These are phyloP conservation scores for Colletotrichum eremochloae DNA, from an alignment of 2,329 filamentous ascomycete genomes.

Conservation along the genomic window DNA sequence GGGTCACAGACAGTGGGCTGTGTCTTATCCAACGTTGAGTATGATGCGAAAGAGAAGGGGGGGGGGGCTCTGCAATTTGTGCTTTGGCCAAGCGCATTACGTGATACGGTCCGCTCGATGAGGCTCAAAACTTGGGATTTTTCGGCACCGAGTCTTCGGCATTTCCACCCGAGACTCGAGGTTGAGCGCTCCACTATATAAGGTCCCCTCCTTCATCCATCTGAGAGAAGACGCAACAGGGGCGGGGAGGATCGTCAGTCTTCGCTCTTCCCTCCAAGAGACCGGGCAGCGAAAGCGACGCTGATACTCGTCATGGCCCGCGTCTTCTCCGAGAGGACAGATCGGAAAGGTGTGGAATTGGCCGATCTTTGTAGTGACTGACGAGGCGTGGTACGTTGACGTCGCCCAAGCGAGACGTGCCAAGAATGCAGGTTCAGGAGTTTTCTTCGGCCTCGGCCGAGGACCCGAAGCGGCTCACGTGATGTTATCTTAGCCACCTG, in stretches of 20 bases:
- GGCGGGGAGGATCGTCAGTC: background rate
- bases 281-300: conserved; percentile 8
- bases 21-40: background rate
- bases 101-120: conserved; percentile 25
- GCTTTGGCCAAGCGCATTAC: conserved; percentile 15
- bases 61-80: background rate
- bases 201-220: conserved; percentile 26
- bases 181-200: conserved; percentile 36
- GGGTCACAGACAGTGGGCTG: background rate
- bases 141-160: conserved; percentile 26
- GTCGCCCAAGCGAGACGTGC: conserved; percentile 16
- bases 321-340: background rate
- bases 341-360: background rate
- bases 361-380: conserved; percentile 11
- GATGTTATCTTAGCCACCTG: background rate
- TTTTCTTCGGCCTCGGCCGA: conserved; percentile 17
- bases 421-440: conserved; percentile 19
- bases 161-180: conserved; percentile 26
- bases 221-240: conserved; percentile 13
- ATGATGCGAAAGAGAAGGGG: too few relatives aligned
- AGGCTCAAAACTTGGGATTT: background rate
- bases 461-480: conserved; percentile 22
- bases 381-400: conserved; percentile 25
- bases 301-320: conserved; percentile 18
- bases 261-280: background rate